These are phyloP conservation scores for Aspergillus quadrilineatus DNA, from an alignment of 2,329 filamentous ascomycete species.

Conservation along the genomic window DNA sequence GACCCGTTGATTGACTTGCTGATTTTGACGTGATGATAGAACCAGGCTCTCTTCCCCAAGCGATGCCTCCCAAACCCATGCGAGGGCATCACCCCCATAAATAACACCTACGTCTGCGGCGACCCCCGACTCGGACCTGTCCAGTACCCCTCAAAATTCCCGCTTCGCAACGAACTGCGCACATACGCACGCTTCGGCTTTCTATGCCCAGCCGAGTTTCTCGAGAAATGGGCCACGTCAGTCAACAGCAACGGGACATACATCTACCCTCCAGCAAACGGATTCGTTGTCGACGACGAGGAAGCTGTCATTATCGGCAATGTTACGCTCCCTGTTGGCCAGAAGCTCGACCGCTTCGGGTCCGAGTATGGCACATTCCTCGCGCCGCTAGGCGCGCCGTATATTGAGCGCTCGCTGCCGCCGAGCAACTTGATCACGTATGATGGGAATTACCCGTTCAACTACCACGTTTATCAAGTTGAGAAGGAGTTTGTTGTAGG, in stretches of 20 bases:
- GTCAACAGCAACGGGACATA: conserved; percentile 18
- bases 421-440: conserved; percentile 47
- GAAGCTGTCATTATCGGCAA: conserved; percentile 43
- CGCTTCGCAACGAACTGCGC: conserved; percentile 30
- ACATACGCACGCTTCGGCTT: conserved; percentile 43
- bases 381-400: conserved; percentile 48
- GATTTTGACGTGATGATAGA: not conserved
- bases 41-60: conserved; percentile 8
- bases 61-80: conserved; percentile 29
- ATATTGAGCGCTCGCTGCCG: conserved; percentile 49
- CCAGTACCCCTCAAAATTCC: conserved; percentile 32
- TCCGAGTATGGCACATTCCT: conserved; percentile 47
- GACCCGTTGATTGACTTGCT: not conserved
- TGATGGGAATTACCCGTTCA: conserved; percentile 44
- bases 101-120: conserved; percentile 38
- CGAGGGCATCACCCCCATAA: conserved; percentile 32
- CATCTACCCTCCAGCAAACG: conserved; percentile 44
- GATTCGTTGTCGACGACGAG: conserved; percentile 42
- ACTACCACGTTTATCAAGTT: conserved; percentile 53
- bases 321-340: conserved; percentile 41
- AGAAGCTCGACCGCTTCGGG: conserved; percentile 52
- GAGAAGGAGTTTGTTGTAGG: conserved; percentile 40
- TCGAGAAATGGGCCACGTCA: conserved; percentile 21
- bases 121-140: conserved; percentile 41
- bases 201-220: conserved; percentile 44